Percentiles rank a stretch among this genome's conserved stretches.
phyloP scores from a whole-genome alignment of 768 basidiomycete genomes.

The Lyophyllum shimeji region DNA sequence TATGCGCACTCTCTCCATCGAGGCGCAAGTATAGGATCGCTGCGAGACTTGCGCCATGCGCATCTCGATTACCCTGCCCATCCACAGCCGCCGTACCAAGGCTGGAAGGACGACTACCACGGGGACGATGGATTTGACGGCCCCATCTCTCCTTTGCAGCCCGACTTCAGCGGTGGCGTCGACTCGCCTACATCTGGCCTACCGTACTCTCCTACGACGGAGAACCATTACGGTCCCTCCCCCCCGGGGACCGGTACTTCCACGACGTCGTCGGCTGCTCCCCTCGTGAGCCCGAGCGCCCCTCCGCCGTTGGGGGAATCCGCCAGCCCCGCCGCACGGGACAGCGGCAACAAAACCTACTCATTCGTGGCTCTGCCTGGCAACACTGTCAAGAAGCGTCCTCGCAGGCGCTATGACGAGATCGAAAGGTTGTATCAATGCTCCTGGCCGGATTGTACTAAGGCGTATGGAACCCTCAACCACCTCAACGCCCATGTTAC shows the following conservation, averaged over 20 bases:
- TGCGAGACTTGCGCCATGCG: constrained; percentile 40
- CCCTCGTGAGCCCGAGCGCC: constrained; percentile 25
- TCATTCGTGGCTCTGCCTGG: constrained; percentile 82
- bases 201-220: constrained; percentile 46
- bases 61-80: constrained; percentile 34
- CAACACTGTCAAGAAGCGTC: constrained; percentile 79
- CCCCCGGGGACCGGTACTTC: constrained; percentile 65
- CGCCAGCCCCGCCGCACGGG: constrained; percentile 25
- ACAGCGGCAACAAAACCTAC: constrained; percentile 66
- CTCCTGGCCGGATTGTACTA: constrained; percentile 74
- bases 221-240: constrained; percentile 57
- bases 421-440: constrained; percentile 93
- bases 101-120: constrained; percentile 40
- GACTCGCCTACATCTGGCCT: constrained; percentile 34
- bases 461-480: constrained; percentile 92
- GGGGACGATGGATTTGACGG: constrained; percentile 38
- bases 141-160: constrained; percentile 55
- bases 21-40: constrained; percentile 43
- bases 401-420: constrained; percentile 88
- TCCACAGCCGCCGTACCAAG: constrained; percentile 24
- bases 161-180: constrained; percentile 47
- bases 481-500: constrained; percentile 97
- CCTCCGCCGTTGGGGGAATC: constrained; percentile 22
- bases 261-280: constrained; percentile 48
- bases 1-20: constrained; percentile 47